phyloP scores from a whole-genome alignment of 2,329 filamentous ascomycete genomes.

The Tolypocladium tundrense region DNA sequence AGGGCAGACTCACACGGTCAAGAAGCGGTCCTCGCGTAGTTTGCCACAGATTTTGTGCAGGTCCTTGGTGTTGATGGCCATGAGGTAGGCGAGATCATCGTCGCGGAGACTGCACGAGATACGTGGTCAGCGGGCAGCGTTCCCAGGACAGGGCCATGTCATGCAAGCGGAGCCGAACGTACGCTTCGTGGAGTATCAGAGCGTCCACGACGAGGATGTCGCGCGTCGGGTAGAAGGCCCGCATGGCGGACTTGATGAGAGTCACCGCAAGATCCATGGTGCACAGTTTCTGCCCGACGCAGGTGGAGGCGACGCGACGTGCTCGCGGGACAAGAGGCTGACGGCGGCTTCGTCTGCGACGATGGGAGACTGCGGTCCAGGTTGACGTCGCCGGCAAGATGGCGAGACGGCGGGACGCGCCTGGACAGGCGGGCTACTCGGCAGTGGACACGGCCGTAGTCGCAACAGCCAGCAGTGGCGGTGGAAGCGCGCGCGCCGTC shows the following conservation, averaged over 20 bases:
- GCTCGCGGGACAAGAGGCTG: neutral
- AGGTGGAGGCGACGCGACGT: neutral
- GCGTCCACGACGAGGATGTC: conserved; percentile 81
- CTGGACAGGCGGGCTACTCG: neutral
- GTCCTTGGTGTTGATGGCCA: conserved; percentile 85
- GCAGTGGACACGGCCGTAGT: neutral
- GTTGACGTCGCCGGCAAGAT: neutral
- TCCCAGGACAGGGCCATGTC: neutral
- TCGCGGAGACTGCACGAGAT: conserved; percentile 69
- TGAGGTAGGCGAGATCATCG: conserved; percentile 76
- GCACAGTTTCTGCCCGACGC: neutral
- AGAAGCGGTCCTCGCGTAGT: conserved; percentile 75
- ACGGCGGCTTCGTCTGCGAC: neutral
- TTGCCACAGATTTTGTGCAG: conserved; percentile 81
- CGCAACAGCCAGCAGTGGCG: neutral
- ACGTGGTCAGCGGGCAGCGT: conserved; percentile 20
- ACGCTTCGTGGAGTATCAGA: conserved; percentile 73
- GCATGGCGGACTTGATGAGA: conserved; percentile 75
- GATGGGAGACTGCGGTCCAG: neutral
- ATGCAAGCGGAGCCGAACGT: conserved; percentile 22
- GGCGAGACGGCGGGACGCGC: neutral
- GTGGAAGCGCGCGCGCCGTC: neutral
- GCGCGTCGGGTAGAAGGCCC: conserved; percentile 78
- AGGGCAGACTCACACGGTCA: conserved; percentile 55
- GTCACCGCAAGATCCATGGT: conserved; percentile 52